Percentiles rank a stretch among this genome's conserved stretches.
phyloP scores from a whole-genome alignment of 169 alveolate species.

The Theileria annulata region DNA sequence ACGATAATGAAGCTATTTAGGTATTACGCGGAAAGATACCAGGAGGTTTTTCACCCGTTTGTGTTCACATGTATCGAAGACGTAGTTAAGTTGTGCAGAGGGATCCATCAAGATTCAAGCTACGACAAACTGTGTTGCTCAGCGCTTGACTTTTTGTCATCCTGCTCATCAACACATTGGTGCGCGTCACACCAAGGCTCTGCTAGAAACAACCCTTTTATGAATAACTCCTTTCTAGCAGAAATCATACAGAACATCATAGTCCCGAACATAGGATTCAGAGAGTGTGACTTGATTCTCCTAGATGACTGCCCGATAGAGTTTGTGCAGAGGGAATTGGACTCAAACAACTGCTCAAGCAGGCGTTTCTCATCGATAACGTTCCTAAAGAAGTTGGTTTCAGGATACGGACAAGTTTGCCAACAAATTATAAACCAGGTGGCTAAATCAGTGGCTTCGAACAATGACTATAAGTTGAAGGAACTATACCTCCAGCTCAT shows the following conservation, averaged over 20 bases:
- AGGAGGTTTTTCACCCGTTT: slow-evolving; percentile 59
- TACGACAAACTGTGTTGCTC: slow-evolving; percentile 59
- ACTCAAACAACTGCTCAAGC: slow-evolving; percentile 40
- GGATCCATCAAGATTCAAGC: slow-evolving; percentile 28
- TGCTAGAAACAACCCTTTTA: slow-evolving; percentile 50
- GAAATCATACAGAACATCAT: slow-evolving; percentile 53
- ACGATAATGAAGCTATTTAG: slow-evolving; percentile 52
- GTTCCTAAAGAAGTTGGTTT: slow-evolving; percentile 57
- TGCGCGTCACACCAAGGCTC: slow-evolving; percentile 23
- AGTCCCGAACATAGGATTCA: slow-evolving; percentile 64
- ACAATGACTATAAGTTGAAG: slow-evolving; percentile 59
- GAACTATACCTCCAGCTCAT: slow-evolving; percentile 63
- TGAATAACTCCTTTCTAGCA: slow-evolving; percentile 47
- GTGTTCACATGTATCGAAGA: slow-evolving; percentile 62
- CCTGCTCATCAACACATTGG: slow-evolving; percentile 62
- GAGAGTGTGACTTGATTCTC: slow-evolving; percentile 57
- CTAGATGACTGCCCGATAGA: slow-evolving; percentile 59
- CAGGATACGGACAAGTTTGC: slow-evolving; percentile 43
- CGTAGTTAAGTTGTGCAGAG: slow-evolving; percentile 40
- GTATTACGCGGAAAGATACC: slow-evolving; percentile 66
- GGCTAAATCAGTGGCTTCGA: slow-evolving; percentile 51
- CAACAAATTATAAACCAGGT: slow-evolving; percentile 48
- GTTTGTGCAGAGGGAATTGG: slow-evolving; percentile 66
- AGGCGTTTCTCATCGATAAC: slow-evolving; percentile 60
- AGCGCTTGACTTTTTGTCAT: slow-evolving; percentile 55